Base-by-base conservation (phyloP, 2,329 filamentous ascomycete genomes). In the Paraphaeosphaeria sporulosa region DNA sequence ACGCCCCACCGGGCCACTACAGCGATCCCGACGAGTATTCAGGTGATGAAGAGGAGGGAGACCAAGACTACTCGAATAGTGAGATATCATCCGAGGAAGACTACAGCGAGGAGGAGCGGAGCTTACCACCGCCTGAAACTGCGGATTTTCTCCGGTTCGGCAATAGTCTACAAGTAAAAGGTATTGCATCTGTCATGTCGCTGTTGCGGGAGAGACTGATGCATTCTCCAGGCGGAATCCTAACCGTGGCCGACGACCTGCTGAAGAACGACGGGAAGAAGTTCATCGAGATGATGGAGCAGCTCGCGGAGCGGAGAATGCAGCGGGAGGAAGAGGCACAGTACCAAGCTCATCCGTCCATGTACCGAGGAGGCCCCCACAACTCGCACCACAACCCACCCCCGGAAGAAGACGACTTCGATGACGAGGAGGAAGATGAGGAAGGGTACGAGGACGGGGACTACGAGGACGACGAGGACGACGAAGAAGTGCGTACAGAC, bases 281-380 rank as follows among this genome's bases (percentile, higher is more conserved):
- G 76, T 99, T 99, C 82, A 99, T 99, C 80, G 95, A 99, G 78
- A 99, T 99, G 95, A 99, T 99, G 95, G 95, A 99, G 79, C 94
- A 98, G 81, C 86, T 99, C 71, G 95, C 95, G 40, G 95, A 99
- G 81, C 92, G 94, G 71, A 89, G 95, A 71, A 97, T 99, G 94
- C 92, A 94, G 75, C 90, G 95, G 69, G 94, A 98, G 82, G 94
- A 95, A 80, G 93, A 97, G 76, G 92, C 92, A 53, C 89, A 89
- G 68, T 87, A 87, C 71, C 80, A 83, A 55, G 81, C 83, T 65
- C 85, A 88, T 77, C 74, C 89, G 85, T 79, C 83, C 83, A 78
- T 84, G 67, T 76, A 78, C 58, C 69, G 81, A 53, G 71, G 75
- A 53, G 71, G 75, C 60, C 80, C 38, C 10, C 52, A 82, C 63